Conservation (phyloP, 2,329 filamentous ascomycete genomes). For the Colletotrichum phormii region DNA sequence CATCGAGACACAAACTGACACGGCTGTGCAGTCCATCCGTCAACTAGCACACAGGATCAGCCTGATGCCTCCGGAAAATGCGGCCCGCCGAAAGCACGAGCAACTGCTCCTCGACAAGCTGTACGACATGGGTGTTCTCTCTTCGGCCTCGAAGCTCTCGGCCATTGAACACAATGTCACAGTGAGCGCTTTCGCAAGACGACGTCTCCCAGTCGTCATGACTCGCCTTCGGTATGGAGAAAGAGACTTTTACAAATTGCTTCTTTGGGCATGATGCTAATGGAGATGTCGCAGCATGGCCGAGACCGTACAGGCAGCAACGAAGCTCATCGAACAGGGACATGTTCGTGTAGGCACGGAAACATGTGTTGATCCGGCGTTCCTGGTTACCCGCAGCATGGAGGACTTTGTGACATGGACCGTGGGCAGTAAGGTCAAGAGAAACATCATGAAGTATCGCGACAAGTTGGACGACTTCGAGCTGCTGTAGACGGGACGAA, state of each 20-base stretch:
- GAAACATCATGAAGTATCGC: constrained; percentile 93
- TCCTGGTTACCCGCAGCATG: constrained; percentile 87
- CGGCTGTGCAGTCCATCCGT: constrained; percentile 74
- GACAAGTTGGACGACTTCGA: constrained; percentile 98
- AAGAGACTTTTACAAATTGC: neutral
- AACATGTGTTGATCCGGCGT: constrained; percentile 89
- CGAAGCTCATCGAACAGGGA: constrained; percentile 91
- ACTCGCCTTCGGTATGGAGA: constrained; percentile 71
- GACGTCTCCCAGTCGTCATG: constrained; percentile 91
- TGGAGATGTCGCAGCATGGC: constrained; percentile 71
- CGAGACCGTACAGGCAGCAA: constrained; percentile 86
- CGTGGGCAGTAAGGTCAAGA: constrained; percentile 96
- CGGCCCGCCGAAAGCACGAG: constrained; percentile 86
- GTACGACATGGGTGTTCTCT: constrained; percentile 89
- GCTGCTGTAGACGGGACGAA: constrained; percentile 66
- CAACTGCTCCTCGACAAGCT: constrained; percentile 90
- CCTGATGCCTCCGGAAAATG: constrained; percentile 82
- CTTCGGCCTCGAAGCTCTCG: constrained; percentile 79
- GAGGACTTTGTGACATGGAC: constrained; percentile 98
- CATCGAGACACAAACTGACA: constrained; percentile 33
- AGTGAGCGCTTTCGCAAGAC: constrained; percentile 87
- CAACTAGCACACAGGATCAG: constrained; percentile 91
- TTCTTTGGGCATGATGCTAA: constrained; percentile 2
- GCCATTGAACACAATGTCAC: constrained; percentile 90
- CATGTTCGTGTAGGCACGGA: constrained; percentile 93